These are phyloP conservation scores for Pseudocohnilembus persalinus DNA, from an alignment of 169 alveolate genomes.

Conservation along the genomic window DNA sequence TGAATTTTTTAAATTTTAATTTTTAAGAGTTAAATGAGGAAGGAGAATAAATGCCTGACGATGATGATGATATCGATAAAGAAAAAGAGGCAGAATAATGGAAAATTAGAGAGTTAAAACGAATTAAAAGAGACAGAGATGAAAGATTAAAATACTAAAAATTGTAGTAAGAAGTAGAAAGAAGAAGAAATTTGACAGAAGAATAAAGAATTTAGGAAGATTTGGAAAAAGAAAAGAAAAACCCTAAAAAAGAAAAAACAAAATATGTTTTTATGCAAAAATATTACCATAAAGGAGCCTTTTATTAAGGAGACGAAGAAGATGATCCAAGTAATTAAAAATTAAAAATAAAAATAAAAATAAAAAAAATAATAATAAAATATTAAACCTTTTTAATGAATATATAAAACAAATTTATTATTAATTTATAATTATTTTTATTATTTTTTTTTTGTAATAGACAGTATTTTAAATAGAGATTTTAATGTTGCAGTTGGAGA, in stretches of 20 bases:
- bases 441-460: background rate
- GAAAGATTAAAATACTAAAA: constrained; percentile 57
- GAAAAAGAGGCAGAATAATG: constrained; percentile 74
- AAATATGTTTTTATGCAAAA: constrained; percentile 74
- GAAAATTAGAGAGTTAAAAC: constrained; percentile 81
- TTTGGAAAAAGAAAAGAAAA: constrained; percentile 65
- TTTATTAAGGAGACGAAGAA: constrained; percentile 67
- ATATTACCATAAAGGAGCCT: constrained; percentile 83
- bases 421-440: too few species aligned
- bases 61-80: constrained; percentile 71
- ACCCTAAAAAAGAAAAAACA: constrained; percentile 60
- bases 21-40: constrained; percentile 31
- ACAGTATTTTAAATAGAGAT: constrained; percentile 67
- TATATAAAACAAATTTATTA: constrained; percentile 15
- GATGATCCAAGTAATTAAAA: constrained; percentile 37
- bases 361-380: too few species aligned
- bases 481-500: constrained; percentile 81
- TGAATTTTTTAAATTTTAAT: background rate
- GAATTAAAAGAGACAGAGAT: constrained; percentile 73
- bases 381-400: too few species aligned
- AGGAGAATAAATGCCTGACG: constrained; percentile 63
- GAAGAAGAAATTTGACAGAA: constrained; percentile 78
- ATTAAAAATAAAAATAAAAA: too few species aligned
- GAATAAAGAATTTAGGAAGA: constrained; percentile 79
- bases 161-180: constrained; percentile 73